phyloP scores from a whole-genome alignment of 495 filamentous ascomycete genomes.

The Hypoxylon cercidicola region DNA sequence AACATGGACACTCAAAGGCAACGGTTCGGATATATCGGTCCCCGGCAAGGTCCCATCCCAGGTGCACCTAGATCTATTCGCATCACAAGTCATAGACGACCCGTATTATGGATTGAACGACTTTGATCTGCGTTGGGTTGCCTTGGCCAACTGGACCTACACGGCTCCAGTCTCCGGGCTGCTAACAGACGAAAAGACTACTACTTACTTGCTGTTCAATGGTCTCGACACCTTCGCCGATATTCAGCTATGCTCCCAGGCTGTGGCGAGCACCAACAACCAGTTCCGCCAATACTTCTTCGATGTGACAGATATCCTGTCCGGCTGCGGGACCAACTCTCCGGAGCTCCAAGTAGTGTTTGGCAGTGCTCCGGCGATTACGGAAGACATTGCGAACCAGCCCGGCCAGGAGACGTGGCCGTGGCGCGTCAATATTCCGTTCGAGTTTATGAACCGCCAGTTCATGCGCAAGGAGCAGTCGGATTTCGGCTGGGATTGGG shows the following conservation, averaged over 20 bases:
- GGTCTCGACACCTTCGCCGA: constrained; percentile 74
- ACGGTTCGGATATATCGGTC: constrained; percentile 63
- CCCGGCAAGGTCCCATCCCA: constrained; percentile 71
- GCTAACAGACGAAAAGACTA: constrained; percentile 46
- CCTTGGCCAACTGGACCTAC: constrained; percentile 72
- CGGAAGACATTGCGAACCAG: constrained; percentile 59
- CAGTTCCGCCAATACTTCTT: constrained; percentile 80
- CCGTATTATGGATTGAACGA: constrained; percentile 70
- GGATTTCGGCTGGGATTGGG: constrained; percentile 80
- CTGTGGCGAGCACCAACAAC: constrained; percentile 73
- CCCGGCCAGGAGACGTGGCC: constrained; percentile 67
- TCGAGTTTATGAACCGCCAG: constrained; percentile 66
- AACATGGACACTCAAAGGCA: constrained; percentile 66
- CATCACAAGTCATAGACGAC: constrained; percentile 64
- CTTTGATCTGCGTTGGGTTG: constrained; percentile 70
- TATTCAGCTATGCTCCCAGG: constrained; percentile 67
- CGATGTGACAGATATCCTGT: constrained; percentile 65
- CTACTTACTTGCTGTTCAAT: constrained; percentile 69
- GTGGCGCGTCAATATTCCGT: constrained; percentile 55
- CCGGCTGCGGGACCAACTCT: constrained; percentile 55
- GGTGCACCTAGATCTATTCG: constrained; percentile 68
- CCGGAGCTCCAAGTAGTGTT: constrained; percentile 66
- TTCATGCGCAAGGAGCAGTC: constrained; percentile 76
- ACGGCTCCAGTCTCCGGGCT: constrained; percentile 59
- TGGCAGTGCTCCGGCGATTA: constrained; percentile 63